Conservation (phyloP, 2,329 filamentous ascomycete genomes). For the Colletotrichum australisinense region DNA sequence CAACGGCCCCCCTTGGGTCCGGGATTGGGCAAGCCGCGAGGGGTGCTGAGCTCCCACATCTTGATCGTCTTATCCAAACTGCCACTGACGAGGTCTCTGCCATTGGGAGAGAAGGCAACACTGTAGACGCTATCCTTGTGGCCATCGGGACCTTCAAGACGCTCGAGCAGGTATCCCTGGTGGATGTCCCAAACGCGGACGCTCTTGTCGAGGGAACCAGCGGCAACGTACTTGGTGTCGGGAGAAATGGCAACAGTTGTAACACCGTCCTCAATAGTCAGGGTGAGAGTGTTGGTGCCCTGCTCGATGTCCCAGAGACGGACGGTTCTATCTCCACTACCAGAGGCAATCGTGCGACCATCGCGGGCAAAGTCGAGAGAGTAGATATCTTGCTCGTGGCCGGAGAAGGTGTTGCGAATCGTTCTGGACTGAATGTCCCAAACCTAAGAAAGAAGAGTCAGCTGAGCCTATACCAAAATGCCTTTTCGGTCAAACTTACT, state of each 20-base stretch:
- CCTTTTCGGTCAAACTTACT: slow-evolving; percentile 63
- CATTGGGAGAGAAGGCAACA: slow-evolving; percentile 94
- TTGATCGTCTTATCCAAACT: slow-evolving; percentile 98
- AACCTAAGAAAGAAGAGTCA: slow-evolving; percentile 65
- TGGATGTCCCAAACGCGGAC: slow-evolving; percentile 96
- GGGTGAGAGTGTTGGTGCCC: slow-evolving; percentile 82
- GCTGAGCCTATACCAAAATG: neutral
- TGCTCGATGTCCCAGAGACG: slow-evolving; percentile 96
- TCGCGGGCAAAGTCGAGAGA: slow-evolving; percentile 95
- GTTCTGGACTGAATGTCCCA: slow-evolving; percentile 90
- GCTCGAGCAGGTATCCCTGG: slow-evolving; percentile 87
- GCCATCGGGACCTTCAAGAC: slow-evolving; percentile 90
- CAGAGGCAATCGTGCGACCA: slow-evolving; percentile 93
- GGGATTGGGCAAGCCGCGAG: slow-evolving; percentile 73
- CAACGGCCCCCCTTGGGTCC: slow-evolving; percentile 89
- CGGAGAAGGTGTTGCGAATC: slow-evolving; percentile 94
- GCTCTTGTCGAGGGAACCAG: slow-evolving; percentile 96
- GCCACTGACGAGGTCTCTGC: slow-evolving; percentile 92
- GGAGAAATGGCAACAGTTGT: slow-evolving; percentile 98
- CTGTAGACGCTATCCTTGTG: slow-evolving; percentile 98
- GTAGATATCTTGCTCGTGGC: slow-evolving; percentile 99
- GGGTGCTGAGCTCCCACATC: slow-evolving; percentile 93
- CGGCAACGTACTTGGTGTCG: slow-evolving; percentile 92
- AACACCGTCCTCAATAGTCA: slow-evolving; percentile 95
- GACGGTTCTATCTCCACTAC: slow-evolving; percentile 93